These are phyloP conservation scores for Entophlyctis luteolus DNA, from an alignment of 192 early-diverging fungal species.

Conservation along the genomic window DNA sequence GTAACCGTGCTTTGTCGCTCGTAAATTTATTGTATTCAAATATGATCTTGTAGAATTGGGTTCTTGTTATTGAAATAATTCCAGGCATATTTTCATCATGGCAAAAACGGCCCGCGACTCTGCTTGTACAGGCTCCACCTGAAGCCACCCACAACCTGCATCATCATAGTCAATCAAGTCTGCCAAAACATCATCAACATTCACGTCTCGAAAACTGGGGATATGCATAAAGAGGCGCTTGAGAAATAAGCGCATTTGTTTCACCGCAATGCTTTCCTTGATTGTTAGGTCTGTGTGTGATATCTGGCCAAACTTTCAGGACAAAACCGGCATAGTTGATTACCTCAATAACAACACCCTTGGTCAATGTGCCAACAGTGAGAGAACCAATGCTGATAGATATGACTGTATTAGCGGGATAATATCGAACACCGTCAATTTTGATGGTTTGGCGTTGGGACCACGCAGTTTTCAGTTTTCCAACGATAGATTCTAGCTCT, in stretches of 20 bases:
- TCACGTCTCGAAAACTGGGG: background rate
- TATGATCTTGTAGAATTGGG: no score
- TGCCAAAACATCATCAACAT: background rate
- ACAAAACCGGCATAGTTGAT: background rate
- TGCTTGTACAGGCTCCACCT: no score
- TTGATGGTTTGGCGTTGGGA: constrained; percentile 4
- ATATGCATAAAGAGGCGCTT: constrained; percentile 8
- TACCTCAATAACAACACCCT: constrained; percentile 19
- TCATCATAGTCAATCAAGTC: no score
- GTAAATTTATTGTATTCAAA: no score
- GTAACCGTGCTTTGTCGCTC: no score
- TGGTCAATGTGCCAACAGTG: constrained; percentile 7
- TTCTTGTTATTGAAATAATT: no score
- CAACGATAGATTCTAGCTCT: constrained; percentile 14
- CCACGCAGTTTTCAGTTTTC: constrained; percentile 9
- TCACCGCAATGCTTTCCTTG: background rate
- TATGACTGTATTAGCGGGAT: background rate
- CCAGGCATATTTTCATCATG: background rate
- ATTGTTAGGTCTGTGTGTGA: background rate
- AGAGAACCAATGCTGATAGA: constrained; percentile 2
- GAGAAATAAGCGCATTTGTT: background rate
- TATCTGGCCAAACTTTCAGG: background rate
- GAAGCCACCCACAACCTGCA: no score
- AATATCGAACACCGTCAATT: constrained; percentile 2
- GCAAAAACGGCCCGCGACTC: background rate